Conservation (phyloP, 139 green algal species). For the Axilococcus clingmanii region DNA sequence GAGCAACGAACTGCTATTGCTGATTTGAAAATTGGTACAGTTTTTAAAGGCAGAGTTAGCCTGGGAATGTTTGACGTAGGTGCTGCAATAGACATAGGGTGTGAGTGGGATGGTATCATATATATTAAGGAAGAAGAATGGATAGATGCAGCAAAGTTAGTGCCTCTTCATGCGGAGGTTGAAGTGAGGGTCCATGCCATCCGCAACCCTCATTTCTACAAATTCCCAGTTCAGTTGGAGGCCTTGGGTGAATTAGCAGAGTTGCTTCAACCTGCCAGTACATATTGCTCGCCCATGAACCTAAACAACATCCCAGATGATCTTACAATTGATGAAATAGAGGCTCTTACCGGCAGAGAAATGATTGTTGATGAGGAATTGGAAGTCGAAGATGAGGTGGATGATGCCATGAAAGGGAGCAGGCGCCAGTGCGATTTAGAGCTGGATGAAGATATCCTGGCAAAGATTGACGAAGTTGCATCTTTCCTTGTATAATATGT, state of each 20-base stretch:
- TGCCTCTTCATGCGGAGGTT: not conserved
- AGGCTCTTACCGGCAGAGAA: too few species aligned
- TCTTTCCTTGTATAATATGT: too few species aligned
- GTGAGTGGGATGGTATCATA: slow-evolving; percentile 19
- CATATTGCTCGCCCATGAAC: too few species aligned
- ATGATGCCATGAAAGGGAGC: too few species aligned
- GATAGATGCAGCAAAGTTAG: not conserved
- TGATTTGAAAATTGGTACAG: slow-evolving; percentile 9
- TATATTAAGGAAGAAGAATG: slow-evolving; percentile 4
- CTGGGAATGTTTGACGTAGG: slow-evolving; percentile 16
- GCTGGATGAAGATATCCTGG: too few species aligned
- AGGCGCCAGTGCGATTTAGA: too few species aligned
- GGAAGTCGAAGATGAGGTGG: too few species aligned
- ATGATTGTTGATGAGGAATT: too few species aligned
- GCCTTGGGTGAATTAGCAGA: not conserved
- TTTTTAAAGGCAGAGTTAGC: slow-evolving; percentile 11
- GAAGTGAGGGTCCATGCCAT: slow-evolving; percentile 10
- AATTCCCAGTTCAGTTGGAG: slow-evolving; percentile 15
- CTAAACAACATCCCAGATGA: too few species aligned
- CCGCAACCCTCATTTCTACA: slow-evolving; percentile 7
- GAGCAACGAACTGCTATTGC: slow-evolving; percentile 7
- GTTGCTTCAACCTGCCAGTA: too few species aligned
- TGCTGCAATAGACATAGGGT: slow-evolving; percentile 18
- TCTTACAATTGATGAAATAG: too few species aligned
- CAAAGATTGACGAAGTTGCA: too few species aligned